Conservation (phyloP, 1,284 basidiomycete species). For the Cryptococcus jaspeensis region DNA sequence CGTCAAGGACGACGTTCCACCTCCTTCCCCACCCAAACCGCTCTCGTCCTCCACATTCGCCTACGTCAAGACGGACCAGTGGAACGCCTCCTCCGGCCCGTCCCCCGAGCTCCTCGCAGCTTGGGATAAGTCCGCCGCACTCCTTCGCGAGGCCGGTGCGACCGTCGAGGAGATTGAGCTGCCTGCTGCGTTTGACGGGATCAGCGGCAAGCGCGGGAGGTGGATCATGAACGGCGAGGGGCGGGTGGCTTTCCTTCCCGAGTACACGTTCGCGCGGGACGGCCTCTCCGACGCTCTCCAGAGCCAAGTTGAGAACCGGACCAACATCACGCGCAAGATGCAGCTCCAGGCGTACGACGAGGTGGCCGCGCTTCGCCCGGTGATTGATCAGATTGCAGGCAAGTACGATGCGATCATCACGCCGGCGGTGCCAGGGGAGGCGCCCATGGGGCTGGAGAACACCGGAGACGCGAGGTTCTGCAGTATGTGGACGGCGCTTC, state of each 20-base stretch:
- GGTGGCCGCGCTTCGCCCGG: slow-evolving; percentile 21
- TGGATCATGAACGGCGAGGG: slow-evolving; percentile 17
- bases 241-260: slow-evolving; percentile 15
- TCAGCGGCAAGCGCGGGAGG: slow-evolving; percentile 1
- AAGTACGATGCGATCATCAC: slow-evolving; percentile 29
- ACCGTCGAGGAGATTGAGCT: slow-evolving; percentile 24
- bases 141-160: slow-evolving; percentile 24
- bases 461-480: slow-evolving; percentile 27
- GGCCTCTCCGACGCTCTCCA: not conserved
- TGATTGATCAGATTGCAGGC: slow-evolving; percentile 20
- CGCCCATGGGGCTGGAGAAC: slow-evolving; percentile 17
- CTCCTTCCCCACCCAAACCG: slow-evolving; percentile 19
- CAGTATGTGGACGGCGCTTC: slow-evolving; percentile 30
- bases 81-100: slow-evolving; percentile 8
- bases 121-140: slow-evolving; percentile 15
- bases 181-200: slow-evolving; percentile 17
- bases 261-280: slow-evolving; percentile 13
- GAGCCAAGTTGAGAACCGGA: slow-evolving; percentile 15
- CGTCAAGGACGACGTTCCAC: slow-evolving; percentile 26
- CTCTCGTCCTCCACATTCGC: slow-evolving; percentile 27
- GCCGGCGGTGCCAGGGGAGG: slow-evolving; percentile 23
- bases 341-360: slow-evolving; percentile 23
- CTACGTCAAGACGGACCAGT: slow-evolving; percentile 28
- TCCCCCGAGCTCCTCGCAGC: slow-evolving; percentile 14
- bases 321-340: slow-evolving; percentile 7